phyloP scores from a whole-genome alignment of 164 flowering plant species.

The Vitis vinifera region ASM3070453v1 NC_081808.1:21539501-21540000 shows the following conservation, averaged over 20 bases:
- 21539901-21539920: background rate
- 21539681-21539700: constrained; percentile 11
- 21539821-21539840: too few species aligned
- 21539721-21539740: constrained; percentile 16
- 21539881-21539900: constrained; percentile 9
- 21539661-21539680: background rate
- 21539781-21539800: constrained; percentile 2
- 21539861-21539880: background rate
- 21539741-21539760: constrained; percentile 9
- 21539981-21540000: too few species aligned
- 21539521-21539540: too few species aligned
- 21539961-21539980: too few species aligned
- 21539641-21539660: constrained; percentile 18
- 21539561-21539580: too few species aligned
- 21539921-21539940: too few species aligned
- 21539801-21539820: background rate
- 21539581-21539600: too few species aligned
- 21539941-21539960: too few species aligned
- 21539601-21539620: too few species aligned
- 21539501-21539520: too few species aligned
- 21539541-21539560: too few species aligned
- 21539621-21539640: constrained; percentile 2
- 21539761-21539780: constrained; percentile 7
- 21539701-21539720: background rate
- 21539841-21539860: background rate